phyloP scores from a whole-genome alignment of 495 filamentous ascomycete genomes.

The Bryoglossum gracile region DNA sequence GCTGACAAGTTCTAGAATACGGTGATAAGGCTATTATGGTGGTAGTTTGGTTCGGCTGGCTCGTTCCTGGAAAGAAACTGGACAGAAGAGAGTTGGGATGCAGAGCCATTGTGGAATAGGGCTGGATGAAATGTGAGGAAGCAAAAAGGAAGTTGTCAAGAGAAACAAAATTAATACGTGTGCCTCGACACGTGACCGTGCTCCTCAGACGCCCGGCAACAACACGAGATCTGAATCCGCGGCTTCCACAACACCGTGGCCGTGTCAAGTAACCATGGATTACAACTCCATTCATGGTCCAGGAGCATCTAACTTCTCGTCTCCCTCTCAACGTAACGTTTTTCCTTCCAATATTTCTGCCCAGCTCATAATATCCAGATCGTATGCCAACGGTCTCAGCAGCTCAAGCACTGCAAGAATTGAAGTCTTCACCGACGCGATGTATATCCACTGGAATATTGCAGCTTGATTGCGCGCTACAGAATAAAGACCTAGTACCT shows the following conservation, averaged over 20 bases:
- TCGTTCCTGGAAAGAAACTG: too few relatives aligned
- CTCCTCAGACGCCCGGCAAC: not conserved
- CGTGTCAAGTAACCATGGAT: constrained; percentile 15
- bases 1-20: not conserved
- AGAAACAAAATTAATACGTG: not conserved
- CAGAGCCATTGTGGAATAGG: not conserved
- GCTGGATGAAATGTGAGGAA: not conserved
- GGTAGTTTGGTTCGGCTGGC: not conserved
- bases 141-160: not conserved
- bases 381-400: constrained; percentile 84
- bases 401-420: constrained; percentile 68
- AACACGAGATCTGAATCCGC: not conserved
- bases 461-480: constrained; percentile 51
- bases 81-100: too few relatives aligned
- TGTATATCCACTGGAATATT: constrained; percentile 60
- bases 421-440: constrained; percentile 39
- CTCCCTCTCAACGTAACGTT: constrained; percentile 12
- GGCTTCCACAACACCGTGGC: too few relatives aligned
- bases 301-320: constrained; percentile 21
- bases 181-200: not conserved
- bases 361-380: constrained; percentile 37
- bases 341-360: not conserved
- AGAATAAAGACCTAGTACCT: constrained; percentile 9
- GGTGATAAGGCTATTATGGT: not conserved
- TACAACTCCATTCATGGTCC: constrained; percentile 22